Conservation (phyloP, 306 rosid genomes). For the Quercus agrifolia region DNA sequence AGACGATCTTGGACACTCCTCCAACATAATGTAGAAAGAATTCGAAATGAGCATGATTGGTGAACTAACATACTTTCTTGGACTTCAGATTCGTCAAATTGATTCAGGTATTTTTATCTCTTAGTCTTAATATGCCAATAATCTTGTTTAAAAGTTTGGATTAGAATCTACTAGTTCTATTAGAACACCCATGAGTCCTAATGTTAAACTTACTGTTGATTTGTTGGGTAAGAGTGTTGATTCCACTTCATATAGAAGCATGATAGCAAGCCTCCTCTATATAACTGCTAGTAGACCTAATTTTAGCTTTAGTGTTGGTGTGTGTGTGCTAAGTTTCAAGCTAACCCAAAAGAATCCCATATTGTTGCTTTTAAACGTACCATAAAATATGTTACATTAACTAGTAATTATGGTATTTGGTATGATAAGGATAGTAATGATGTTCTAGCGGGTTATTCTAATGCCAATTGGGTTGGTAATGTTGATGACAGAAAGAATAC, state of each 20-base stretch:
- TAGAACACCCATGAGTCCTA: no score
- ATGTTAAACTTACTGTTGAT: not conserved
- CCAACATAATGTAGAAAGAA: not conserved
- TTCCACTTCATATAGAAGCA: not conserved
- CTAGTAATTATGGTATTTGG: no score
- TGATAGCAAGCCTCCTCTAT: not conserved
- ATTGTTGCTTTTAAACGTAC: not conserved
- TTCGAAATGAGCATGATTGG: slow-evolving; percentile 4
- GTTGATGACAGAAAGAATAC: no score
- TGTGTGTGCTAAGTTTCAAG: not conserved
- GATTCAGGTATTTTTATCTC: not conserved
- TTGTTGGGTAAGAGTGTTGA: no score
- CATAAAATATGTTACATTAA: not conserved
- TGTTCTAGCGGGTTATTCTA: no score
- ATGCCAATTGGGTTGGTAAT: no score
- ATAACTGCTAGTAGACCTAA: not conserved
- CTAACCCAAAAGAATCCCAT: not conserved
- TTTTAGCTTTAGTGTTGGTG: not conserved
- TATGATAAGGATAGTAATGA: no score
- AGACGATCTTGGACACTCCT: not conserved
- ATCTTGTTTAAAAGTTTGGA: not conserved
- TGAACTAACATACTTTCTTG: not conserved
- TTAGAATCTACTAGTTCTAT: not conserved
- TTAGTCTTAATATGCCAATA: not conserved
- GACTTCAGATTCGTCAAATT: not conserved